These are phyloP conservation scores for Talaromyces islandicus DNA, from an alignment of 2,329 filamentous ascomycete genomes.

Conservation along the genomic window DNA sequence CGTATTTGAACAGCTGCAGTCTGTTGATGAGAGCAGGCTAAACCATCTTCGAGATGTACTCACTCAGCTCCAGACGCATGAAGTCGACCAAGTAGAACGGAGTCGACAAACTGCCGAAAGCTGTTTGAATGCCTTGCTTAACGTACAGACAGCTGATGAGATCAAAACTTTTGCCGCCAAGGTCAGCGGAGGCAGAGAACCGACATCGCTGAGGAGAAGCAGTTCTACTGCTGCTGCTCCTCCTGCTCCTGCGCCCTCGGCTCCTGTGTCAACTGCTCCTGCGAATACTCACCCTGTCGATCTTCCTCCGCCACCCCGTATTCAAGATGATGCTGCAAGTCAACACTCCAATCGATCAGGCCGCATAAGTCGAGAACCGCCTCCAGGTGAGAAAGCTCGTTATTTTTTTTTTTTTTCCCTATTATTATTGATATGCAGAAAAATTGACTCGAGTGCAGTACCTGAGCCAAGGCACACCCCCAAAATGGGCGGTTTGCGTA, in stretches of 20 bases:
- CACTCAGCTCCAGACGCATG: constrained; percentile 89
- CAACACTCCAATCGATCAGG: constrained; percentile 48
- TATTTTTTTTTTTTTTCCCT: too few species aligned
- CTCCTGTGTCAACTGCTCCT: constrained; percentile 16
- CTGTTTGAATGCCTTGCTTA: constrained; percentile 74
- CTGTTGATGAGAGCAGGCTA: constrained; percentile 78
- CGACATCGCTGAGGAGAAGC: constrained; percentile 18
- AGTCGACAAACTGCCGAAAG: constrained; percentile 68
- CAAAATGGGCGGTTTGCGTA: constrained; percentile 38
- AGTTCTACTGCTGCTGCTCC: constrained; percentile 15
- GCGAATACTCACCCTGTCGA: constrained; percentile 19
- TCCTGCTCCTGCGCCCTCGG: neutral
- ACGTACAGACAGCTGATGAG: constrained; percentile 80
- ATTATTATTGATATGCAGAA: neutral
- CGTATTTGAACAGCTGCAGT: constrained; percentile 88
- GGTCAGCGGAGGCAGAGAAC: constrained; percentile 30
- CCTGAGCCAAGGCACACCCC: constrained; percentile 34
- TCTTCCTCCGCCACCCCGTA: constrained; percentile 33
- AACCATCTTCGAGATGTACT: constrained; percentile 87
- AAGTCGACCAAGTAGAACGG: constrained; percentile 78
- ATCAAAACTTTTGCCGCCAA: constrained; percentile 52
- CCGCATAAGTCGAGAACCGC: constrained; percentile 25
- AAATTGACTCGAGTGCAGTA: constrained; percentile 18
- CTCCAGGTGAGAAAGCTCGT: constrained; percentile 20
- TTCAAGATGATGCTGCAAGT: constrained; percentile 50